Conservation (phyloP, 1,139 yeast genomes). For the Yamadazyma trypodendri region DNA sequence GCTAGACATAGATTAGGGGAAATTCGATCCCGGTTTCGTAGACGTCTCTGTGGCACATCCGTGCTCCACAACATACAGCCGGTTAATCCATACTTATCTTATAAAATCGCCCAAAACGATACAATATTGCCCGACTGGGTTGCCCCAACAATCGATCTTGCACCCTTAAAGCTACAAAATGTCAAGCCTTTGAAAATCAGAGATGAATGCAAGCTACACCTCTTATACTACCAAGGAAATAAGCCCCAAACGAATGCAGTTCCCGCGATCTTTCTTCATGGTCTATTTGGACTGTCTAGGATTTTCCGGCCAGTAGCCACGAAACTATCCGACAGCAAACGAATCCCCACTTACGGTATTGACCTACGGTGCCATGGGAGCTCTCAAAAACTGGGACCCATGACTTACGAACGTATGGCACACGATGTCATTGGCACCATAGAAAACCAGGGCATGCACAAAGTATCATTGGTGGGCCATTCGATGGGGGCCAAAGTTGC, state of each 20-base stretch:
- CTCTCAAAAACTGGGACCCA: conserved; percentile 44
- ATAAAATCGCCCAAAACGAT: neutral
- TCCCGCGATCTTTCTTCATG: conserved; percentile 48
- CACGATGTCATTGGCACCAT: conserved; percentile 41
- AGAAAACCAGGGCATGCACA: conserved; percentile 21
- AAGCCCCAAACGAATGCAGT: conserved; percentile 5
- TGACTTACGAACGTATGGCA: conserved; percentile 41
- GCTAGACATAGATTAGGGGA: neutral
- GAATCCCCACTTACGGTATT: conserved; percentile 36
- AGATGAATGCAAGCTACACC: conserved; percentile 5
- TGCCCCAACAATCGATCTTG: conserved; percentile 3
- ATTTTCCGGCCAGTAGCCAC: conserved; percentile 41
- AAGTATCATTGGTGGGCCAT: conserved; percentile 45
- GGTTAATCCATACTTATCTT: neutral
- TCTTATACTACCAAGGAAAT: conserved; percentile 6
- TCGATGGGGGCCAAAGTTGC: conserved; percentile 57
- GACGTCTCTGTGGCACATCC: neutral
- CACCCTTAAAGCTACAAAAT: conserved; percentile 4
- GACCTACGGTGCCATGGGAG: conserved; percentile 58
- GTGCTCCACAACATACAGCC: neutral
- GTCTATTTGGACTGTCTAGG: conserved; percentile 47
- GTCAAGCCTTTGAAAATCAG: conserved; percentile 4
- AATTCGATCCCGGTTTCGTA: neutral
- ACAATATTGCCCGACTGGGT: conserved; percentile 1
- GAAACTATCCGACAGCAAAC: conserved; percentile 27